These are phyloP conservation scores for Hygrocybe punicea DNA, from an alignment of 768 basidiomycete species.

Conservation along the genomic window DNA sequence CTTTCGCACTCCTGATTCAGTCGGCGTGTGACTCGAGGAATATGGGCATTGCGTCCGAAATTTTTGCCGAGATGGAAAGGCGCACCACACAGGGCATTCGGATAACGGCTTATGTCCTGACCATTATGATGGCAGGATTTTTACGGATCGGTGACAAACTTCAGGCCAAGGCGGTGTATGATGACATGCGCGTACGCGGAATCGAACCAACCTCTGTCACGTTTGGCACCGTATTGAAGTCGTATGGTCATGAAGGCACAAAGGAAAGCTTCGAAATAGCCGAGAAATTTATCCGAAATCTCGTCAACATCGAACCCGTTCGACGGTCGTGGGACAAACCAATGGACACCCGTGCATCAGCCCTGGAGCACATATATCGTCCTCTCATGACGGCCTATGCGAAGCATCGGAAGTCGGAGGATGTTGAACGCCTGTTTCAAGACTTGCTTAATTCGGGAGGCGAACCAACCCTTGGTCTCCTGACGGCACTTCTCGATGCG, in stretches of 20 bases:
- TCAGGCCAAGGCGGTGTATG: slow-evolving; percentile 62
- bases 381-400: slow-evolving; percentile 59
- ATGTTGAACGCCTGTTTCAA: slow-evolving; percentile 56
- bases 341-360: slow-evolving; percentile 37
- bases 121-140: slow-evolving; percentile 73
- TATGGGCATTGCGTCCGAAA: slow-evolving; percentile 60
- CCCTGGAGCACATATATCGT: slow-evolving; percentile 54
- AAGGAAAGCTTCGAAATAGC: slow-evolving; percentile 56
- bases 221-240: slow-evolving; percentile 61
- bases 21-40: slow-evolving; percentile 72
- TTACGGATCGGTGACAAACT: slow-evolving; percentile 51
- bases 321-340: slow-evolving; percentile 41
- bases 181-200: slow-evolving; percentile 64
- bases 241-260: slow-evolving; percentile 51
- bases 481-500: slow-evolving; percentile 66
- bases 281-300: slow-evolving; percentile 57
- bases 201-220: slow-evolving; percentile 68
- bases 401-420: slow-evolving; percentile 40
- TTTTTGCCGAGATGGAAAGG: slow-evolving; percentile 67
- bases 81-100: slow-evolving; percentile 36
- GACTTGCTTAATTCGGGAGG: slow-evolving; percentile 53
- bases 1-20: slow-evolving; percentile 74
- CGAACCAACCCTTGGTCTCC: slow-evolving; percentile 53
- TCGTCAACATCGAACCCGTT: slow-evolving; percentile 39
- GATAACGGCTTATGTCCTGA: slow-evolving; percentile 59